Base-by-base conservation (phyloP, 2,329 filamentous ascomycete genomes). In the Emydomyces testavorans region DNA sequence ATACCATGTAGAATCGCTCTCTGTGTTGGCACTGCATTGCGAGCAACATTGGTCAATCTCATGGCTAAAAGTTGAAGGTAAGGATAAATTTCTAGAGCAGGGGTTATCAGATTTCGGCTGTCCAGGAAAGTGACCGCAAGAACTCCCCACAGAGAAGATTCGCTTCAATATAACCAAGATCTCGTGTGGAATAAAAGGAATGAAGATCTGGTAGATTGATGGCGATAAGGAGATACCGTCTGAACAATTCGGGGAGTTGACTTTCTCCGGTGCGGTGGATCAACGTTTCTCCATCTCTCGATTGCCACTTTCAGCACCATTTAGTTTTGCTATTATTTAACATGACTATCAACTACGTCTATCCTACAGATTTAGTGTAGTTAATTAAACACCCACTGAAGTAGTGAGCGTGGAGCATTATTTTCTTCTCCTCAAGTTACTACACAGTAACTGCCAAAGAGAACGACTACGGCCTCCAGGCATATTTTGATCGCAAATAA, bases 21-120 rank as follows among this genome's bases (percentile, higher is more conserved):
- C 15, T 44, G 45, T n/a, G 46, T 43, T 31, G 52, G 48, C 31
- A 39, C 50, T 48, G 52, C 48, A 50, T 55, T 62, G 60, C 63
- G 65, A 56, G 65, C 59, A 55, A 67, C 58, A 49, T 58, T 58
- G 53, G 62, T 60, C 48, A 64, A 64, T 55, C 63, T 65, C 62
- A 67, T 63, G 24, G 59, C 59, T 34, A 13, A 16, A 42, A 28
- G 20, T 28, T n/a, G n/a, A 28, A 37, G 43, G 26, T 8, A 44
- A 26, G 47, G 32, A 16, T 2, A 32, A 32, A 26, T 29, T 41
- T 21, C n/a, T 21, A 24, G 37, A 8, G 21, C 41, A 46, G 48
- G 40, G 34, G 28, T 28, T 45, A 34, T 41, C 48, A 28, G 48
- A 43, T 48, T 37, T 29, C n/a, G 29, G 31, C 28, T 36, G 48